phyloP scores from a whole-genome alignment of 2,329 filamentous ascomycete species.

The Aspergillus amoenus region DNA sequence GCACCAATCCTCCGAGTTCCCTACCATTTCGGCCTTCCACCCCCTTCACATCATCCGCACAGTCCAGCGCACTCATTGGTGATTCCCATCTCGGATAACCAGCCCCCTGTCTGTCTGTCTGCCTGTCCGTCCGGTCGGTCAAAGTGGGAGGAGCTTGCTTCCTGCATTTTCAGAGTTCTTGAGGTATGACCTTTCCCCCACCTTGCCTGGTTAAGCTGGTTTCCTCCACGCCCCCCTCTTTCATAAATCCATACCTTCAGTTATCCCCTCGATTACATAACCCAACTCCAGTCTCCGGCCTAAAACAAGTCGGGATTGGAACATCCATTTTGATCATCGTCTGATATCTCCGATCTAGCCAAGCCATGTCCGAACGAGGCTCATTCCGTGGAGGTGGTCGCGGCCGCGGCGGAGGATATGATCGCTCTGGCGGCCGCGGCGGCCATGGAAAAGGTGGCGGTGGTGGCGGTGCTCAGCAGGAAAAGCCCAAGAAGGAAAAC shows the following conservation, averaged over 20 bases:
- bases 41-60: constrained; percentile 10
- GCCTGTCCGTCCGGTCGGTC: background rate
- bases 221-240: background rate
- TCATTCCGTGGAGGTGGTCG: constrained; percentile 57
- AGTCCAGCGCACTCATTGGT: constrained; percentile 8
- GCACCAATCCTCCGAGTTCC: constrained; percentile 2
- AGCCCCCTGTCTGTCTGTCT: background rate
- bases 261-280: constrained; percentile 16
- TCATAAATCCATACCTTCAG: background rate
- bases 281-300: background rate
- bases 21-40: constrained; percentile 12
- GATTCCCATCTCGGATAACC: constrained; percentile 2
- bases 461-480: constrained; percentile 54
- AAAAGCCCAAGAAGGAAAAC: constrained; percentile 96
- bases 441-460: constrained; percentile 49
- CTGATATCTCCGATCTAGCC: constrained; percentile 4
- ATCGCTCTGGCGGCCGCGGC: constrained; percentile 44
- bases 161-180: background rate
- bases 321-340: background rate
- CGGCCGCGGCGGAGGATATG: constrained; percentile 39
- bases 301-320: background rate
- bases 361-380: constrained; percentile 44
- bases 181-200: constrained; percentile 5
- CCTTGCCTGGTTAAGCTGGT: background rate
- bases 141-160: constrained; percentile 4